Base-by-base conservation (phyloP, 2,329 filamentous ascomycete species). In the Colletotrichum graminicola region DNA sequence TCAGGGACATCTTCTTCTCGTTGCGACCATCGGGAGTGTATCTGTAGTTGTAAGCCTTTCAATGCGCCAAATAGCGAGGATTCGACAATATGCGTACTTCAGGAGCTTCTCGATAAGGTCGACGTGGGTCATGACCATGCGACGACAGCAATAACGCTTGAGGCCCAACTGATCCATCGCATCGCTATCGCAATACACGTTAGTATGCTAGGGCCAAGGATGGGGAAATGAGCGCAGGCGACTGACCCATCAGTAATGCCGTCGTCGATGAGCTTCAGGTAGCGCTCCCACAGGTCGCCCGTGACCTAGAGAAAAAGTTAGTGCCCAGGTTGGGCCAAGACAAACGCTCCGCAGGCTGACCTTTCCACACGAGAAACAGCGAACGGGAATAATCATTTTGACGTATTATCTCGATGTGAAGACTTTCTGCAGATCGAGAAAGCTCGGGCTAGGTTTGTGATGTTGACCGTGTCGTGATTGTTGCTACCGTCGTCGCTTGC, bases 51-150 rank as follows among this genome's bases (percentile, higher is more conserved):
- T 67, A 12, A 66, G 16, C n/a, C 45, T 73, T 77, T 74, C 77
- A 73, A 56, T 65, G 12, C 32, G 14, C 57, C 43, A 12, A 41
- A 43, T 26, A 63, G 32, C 29, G 18, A 45, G 49, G 34, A 3
- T 29, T 36, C 2, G 26, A 29, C 11, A 51, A 39, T 14, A 51
- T 49, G 66, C 89, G 76, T 91, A 97, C 93, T 95, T 94, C 75
- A 99, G 90, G 62, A 99, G 90, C 85, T 99, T 99, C 88, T 99
- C 96, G 77, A 99, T 98, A 73, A 99, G 87, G 82, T 99, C 96
- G 78, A 99, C 96, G 84, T 99, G 96, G 72, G 96, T 99, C 93
- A 99, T 98, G 82, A 99, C 91, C 96, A 99, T 99, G 79, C 96
- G 93, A 77, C 96, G 93, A 86, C 96, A 99, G 89, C 96, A 99